Evolutionary conservation across 106 monocot genomes (phyloP).

Genomic region (Allium sativum): DNA sequence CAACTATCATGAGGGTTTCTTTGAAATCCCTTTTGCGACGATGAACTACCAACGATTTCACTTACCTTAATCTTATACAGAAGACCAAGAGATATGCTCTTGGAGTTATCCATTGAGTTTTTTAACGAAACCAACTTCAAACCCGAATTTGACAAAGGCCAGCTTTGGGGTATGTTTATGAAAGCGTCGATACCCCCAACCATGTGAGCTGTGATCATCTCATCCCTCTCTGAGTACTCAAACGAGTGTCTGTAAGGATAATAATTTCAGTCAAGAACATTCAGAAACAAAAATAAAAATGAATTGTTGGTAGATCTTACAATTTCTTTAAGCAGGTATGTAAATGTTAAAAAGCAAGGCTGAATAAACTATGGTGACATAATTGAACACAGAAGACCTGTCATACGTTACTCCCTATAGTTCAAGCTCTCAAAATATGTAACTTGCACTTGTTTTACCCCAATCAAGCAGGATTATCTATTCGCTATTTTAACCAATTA

Average conservation of each 20-base stretch:
- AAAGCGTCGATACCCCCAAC: conserved; percentile 54
- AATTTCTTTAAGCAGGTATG: no score
- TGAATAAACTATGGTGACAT: no score
- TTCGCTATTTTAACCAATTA: no score
- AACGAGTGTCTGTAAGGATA: conserved; percentile 42
- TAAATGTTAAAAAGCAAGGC: no score
- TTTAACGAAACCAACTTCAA: conserved; percentile 48
- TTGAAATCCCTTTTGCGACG: neutral
- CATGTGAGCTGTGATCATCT: conserved; percentile 51
- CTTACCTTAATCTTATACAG: conserved; percentile 64
- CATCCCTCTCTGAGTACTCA: conserved; percentile 66
- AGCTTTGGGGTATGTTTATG: conserved; percentile 45
- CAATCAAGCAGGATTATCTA: no score
- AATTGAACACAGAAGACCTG: no score
- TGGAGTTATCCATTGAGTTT: conserved; percentile 17
- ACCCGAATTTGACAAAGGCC: conserved; percentile 47
- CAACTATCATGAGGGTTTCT: no score
- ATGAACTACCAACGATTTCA: neutral
- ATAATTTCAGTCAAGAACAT: neutral
- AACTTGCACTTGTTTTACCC: no score
- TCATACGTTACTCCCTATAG: no score
- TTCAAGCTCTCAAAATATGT: no score
- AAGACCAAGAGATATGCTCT: conserved; percentile 37
- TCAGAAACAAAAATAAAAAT: no score
- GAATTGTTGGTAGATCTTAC: no score